Evolutionary conservation across 768 basidiomycete genomes (phyloP).

Genomic region (Dioszegia aurantiaca): DNA sequence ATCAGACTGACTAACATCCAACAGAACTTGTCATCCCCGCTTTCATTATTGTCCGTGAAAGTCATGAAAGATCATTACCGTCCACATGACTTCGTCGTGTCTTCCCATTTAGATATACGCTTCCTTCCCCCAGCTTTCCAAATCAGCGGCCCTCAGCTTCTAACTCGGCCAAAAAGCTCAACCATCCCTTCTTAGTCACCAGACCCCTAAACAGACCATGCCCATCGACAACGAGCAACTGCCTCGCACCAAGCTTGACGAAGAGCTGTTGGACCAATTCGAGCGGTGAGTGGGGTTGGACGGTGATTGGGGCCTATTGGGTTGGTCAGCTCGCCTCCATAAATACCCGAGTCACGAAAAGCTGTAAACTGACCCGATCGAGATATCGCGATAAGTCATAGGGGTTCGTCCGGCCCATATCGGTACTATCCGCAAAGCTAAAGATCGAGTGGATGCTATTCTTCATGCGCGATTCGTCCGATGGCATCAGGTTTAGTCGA

Average conservation of each 20-base stretch:
- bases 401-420: slow-evolving; percentile 33
- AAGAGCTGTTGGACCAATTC: slow-evolving; percentile 93
- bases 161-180: slow-evolving; percentile 77
- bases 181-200: slow-evolving; percentile 92
- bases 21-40: neutral
- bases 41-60: no score
- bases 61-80: neutral
- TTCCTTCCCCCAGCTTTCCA: neutral
- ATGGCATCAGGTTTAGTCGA: slow-evolving; percentile 61
- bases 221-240: slow-evolving; percentile 76
- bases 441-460: slow-evolving; percentile 36
- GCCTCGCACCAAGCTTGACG: slow-evolving; percentile 86
- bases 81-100: no score
- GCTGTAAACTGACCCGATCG: slow-evolving; percentile 64
- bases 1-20: neutral
- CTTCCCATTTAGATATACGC: no score
- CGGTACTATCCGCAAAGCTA: slow-evolving; percentile 35
- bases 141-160: slow-evolving; percentile 29
- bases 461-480: slow-evolving; percentile 20
- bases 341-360: neutral
- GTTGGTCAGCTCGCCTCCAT: slow-evolving; percentile 2
- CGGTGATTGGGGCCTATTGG: slow-evolving; percentile 74
- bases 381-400: slow-evolving; percentile 81
- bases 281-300: slow-evolving; percentile 78
- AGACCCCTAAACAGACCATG: slow-evolving; percentile 85